Evolutionary conservation across 2,329 filamentous ascomycete species (phyloP).

Genomic region (Gliomastix tumulicola): DNA sequence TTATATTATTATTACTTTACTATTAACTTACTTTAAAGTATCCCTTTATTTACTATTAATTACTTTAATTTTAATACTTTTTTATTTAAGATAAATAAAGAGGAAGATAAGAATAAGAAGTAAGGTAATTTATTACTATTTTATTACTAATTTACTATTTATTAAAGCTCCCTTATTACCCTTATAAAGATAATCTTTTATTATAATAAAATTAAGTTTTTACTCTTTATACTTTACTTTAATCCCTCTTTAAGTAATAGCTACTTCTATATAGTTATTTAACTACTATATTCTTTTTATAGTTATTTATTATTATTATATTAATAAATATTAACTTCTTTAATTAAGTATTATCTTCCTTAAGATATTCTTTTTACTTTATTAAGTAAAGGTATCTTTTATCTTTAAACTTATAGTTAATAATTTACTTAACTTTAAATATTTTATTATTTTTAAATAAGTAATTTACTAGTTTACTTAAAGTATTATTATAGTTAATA

Average conservation of each 20-base stretch:
- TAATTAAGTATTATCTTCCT: neutral
- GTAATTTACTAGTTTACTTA: neutral
- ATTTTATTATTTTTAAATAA: neutral
- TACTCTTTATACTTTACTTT: neutral
- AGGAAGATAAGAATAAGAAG: neutral
- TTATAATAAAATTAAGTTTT: neutral
- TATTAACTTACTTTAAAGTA: neutral
- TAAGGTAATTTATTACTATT: neutral
- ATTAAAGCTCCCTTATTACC: no score
- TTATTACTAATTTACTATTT: neutral
- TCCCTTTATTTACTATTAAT: neutral
- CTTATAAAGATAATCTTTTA: neutral
- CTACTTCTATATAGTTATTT: conserved; percentile 1
- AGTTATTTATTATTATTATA: neutral
- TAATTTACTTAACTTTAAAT: neutral
- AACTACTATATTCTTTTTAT: neutral
- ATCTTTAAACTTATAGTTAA: neutral
- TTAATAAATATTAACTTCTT: neutral
- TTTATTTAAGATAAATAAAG: neutral
- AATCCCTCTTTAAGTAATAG: neutral
- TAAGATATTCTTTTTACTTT: neutral
- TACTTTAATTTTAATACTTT: neutral
- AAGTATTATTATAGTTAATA: neutral
- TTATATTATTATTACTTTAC: neutral
- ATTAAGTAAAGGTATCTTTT: neutral